These are phyloP conservation scores for Acidomyces sp. DNA, from an alignment of 495 filamentous ascomycete genomes.

Conservation along the genomic window DNA sequence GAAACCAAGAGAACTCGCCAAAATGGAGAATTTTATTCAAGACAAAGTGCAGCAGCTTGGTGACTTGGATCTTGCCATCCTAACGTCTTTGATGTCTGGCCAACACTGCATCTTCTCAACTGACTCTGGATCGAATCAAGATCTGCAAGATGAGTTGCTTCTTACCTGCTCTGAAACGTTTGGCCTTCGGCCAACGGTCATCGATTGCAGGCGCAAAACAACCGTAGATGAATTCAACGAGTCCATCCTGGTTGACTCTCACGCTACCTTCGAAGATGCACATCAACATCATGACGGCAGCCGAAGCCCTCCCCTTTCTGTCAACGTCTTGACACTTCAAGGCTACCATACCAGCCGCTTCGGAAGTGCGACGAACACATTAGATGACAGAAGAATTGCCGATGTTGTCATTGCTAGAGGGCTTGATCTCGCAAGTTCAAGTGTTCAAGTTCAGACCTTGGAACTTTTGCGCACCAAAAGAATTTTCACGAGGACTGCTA, in stretches of 20 bases:
- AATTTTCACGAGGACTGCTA: constrained; percentile 56
- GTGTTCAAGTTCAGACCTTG: constrained; percentile 76
- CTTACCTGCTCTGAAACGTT: constrained; percentile 60
- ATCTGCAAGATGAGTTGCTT: constrained; percentile 8
- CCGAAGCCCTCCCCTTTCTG: background rate
- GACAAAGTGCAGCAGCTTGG: constrained; percentile 59
- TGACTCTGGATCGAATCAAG: constrained; percentile 38
- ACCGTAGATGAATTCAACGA: constrained; percentile 68
- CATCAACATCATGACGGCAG: background rate
- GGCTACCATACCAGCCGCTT: constrained; percentile 15
- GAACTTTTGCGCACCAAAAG: constrained; percentile 74
- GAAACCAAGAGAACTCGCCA: background rate
- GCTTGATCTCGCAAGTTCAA: constrained; percentile 52
- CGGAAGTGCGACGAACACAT: constrained; percentile 20
- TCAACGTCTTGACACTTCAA: constrained; percentile 6
- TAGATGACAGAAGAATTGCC: constrained; percentile 43
- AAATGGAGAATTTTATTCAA: constrained; percentile 5
- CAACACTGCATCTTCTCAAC: constrained; percentile 84
- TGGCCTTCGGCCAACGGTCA: constrained; percentile 47
- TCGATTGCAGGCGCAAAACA: constrained; percentile 58
- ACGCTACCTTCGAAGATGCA: constrained; percentile 4
- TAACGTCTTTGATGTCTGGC: constrained; percentile 63
- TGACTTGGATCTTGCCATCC: constrained; percentile 75
- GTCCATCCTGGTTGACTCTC: constrained; percentile 43
- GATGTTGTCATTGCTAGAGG: constrained; percentile 74